Conservation (phyloP, 441 rosid genomes). For the Gossypium gossypioides region DNA sequence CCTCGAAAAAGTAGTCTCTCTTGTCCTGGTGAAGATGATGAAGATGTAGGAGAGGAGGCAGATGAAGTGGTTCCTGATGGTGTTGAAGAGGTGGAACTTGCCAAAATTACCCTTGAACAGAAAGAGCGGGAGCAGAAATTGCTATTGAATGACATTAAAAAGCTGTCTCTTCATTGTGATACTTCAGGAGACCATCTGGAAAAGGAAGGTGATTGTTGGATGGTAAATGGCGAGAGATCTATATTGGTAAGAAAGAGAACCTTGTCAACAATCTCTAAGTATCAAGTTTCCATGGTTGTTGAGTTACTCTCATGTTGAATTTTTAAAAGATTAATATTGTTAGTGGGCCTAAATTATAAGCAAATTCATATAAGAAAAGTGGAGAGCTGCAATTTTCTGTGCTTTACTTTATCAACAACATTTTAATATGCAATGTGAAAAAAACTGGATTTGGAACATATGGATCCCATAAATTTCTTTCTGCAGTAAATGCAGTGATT, state of each 20-base stretch:
- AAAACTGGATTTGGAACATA: neutral
- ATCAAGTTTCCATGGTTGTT: neutral
- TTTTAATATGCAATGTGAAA: neutral
- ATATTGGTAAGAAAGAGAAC: slow-evolving; percentile 50
- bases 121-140: slow-evolving; percentile 68
- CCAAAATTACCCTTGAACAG: slow-evolving; percentile 72
- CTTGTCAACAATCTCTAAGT: neutral
- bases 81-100: slow-evolving; percentile 96
- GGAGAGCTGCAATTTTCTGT: slow-evolving; percentile 3
- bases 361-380: neutral
- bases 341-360: neutral
- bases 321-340: neutral
- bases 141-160: slow-evolving; percentile 76
- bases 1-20: slow-evolving; percentile 87
- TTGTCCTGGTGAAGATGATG: slow-evolving; percentile 88
- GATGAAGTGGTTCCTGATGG: slow-evolving; percentile 98
- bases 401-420: neutral
- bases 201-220: slow-evolving; percentile 65
- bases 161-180: slow-evolving; percentile 51
- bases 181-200: slow-evolving; percentile 36
- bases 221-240: slow-evolving; percentile 62
- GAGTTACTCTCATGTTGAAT: slow-evolving; percentile 2
- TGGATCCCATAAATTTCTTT: slow-evolving; percentile 1
- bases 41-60: slow-evolving; percentile 93
- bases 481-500: neutral